Evolutionary conservation across 306 rosid species (phyloP).

Genomic region (Quercus cerris): DNA sequence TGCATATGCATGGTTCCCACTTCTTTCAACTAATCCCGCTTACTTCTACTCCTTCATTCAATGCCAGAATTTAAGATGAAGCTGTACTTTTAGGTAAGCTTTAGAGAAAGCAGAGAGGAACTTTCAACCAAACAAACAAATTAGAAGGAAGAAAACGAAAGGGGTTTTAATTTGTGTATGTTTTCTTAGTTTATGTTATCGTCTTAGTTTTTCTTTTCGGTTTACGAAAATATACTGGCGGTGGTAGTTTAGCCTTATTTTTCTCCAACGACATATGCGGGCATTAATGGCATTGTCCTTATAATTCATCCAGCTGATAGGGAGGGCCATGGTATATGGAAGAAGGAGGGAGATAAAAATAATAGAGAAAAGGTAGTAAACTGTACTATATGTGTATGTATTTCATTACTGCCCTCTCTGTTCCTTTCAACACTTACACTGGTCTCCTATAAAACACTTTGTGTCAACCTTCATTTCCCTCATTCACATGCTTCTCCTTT

Average conservation of each 20-base stretch:
- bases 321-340: background rate
- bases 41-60: slow-evolving; percentile 15
- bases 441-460: slow-evolving; percentile 17
- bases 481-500: background rate
- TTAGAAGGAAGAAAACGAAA: too few species aligned
- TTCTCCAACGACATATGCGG: slow-evolving; percentile 37
- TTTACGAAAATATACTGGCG: background rate
- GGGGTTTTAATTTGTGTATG: too few species aligned
- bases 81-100: slow-evolving; percentile 28
- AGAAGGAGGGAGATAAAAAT: too few species aligned
- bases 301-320: background rate
- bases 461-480: background rate
- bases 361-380: too few species aligned
- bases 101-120: background rate
- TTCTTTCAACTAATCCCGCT: slow-evolving; percentile 31
- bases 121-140: background rate
- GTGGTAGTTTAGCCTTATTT: background rate
- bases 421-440: too few species aligned
- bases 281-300: slow-evolving; percentile 38
- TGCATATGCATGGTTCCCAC: too few species aligned
- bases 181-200: too few species aligned
- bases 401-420: background rate
- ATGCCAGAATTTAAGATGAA: slow-evolving; percentile 26
- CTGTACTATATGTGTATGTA: too few species aligned
- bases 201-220: too few species aligned